Conservation (phyloP, 2,329 filamentous ascomycete genomes). For the Blastomyces parvus region DNA sequence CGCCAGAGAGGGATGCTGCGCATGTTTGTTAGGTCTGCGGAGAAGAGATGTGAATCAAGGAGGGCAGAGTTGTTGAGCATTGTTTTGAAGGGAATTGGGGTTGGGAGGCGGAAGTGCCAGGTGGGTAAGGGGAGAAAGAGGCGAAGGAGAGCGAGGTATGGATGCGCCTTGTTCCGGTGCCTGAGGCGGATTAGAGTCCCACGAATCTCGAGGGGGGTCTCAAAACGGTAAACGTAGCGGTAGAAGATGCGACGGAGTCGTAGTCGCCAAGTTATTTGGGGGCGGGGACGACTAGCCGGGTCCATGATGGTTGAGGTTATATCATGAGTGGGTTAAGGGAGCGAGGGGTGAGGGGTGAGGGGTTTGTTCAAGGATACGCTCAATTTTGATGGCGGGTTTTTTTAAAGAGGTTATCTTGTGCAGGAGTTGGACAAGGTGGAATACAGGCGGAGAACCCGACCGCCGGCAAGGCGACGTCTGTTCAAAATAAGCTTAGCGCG, state of each 20-base stretch:
- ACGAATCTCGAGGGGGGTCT: conserved; percentile 14
- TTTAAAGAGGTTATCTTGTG: no score
- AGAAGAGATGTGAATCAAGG: conserved; percentile 4
- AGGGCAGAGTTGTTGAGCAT: conserved; percentile 11
- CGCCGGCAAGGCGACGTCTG: no score
- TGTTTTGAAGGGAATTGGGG: conserved; percentile 8
- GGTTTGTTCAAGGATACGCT: no score
- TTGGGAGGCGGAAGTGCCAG: conserved; percentile 20
- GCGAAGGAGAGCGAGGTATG: conserved; percentile 16
- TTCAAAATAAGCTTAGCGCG: no score
- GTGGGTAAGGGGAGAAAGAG: conserved; percentile 18
- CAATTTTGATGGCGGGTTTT: no score
- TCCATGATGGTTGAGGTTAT: neutral
- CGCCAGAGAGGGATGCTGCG: conserved; percentile 18
- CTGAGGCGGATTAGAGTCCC: conserved; percentile 15
- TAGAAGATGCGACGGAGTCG: conserved; percentile 11
- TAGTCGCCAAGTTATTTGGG: conserved; percentile 1
- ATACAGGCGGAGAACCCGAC: no score
- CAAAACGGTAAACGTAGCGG: conserved; percentile 7
- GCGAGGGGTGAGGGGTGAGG: no score
- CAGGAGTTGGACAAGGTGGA: no score
- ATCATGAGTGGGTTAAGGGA: no score
- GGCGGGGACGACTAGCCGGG: neutral
- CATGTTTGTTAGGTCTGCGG: conserved; percentile 7
- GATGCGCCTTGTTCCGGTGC: conserved; percentile 11